Evolutionary conservation across 768 basidiomycete species (phyloP), one percentile per base, ranked within the genome.

Genomic region (Dioszegia hungarica): DNA sequence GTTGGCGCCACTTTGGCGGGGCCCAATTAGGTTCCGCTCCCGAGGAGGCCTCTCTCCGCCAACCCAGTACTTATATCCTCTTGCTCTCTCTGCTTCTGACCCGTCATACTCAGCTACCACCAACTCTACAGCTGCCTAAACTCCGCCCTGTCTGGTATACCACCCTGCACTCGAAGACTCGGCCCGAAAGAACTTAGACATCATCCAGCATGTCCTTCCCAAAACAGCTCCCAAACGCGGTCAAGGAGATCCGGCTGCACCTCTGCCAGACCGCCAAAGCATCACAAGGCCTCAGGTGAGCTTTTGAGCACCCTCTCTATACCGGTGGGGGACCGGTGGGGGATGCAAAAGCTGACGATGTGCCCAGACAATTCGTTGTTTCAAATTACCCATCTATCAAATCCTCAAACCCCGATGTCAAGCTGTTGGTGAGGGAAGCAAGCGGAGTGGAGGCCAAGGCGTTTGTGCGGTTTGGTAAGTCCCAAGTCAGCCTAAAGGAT

Each of bases 221-320:
- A 27, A 77, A 77, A 56, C 59, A 70, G 11, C 54, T 77, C 29
- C 75, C 76, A 10, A 61, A 62, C 41, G 63, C 72, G n/a, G 70
- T 77, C 53, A 73, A 74, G 50, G 76, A 77, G 62, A 63, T 77
- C 36, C 62, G 76, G 40, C 58, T 77, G 20, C 76, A 75, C 58
- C 65, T 77, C 28, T 77, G 76, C 54, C 76, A 77, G 54, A 71
- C 72, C 11, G 60, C 62, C 0, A 54, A 53, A 33, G 58, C 64
- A 14, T 73, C 70, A 25, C 57, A 62, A 10, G 76, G 76, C 51
- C 52, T 77, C 19, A 67, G 76, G 76, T 75, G 58, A 66, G 74
- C 62, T 38, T 12, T 12, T n/a, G 15, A 41, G 1, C n/a, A n/a
- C n/a, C n/a, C n/a, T n/a, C n/a, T n/a, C n/a, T n/a, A n/a, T n/a